These are phyloP conservation scores for Trichoderma atrobrunneum DNA, from an alignment of 2,329 filamentous ascomycete genomes.

Conservation along the genomic window DNA sequence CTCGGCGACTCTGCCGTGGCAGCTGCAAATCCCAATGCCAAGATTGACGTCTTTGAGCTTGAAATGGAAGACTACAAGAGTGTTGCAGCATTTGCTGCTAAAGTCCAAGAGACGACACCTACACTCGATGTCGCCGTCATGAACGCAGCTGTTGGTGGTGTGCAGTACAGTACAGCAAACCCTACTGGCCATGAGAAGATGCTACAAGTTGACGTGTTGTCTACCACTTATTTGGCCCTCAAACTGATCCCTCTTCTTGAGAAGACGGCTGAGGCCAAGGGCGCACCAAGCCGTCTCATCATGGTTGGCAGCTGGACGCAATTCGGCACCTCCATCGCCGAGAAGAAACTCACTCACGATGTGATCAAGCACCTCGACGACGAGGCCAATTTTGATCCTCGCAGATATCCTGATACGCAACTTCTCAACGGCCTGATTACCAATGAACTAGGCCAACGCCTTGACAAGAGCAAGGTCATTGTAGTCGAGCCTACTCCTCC, in stretches of 20 bases:
- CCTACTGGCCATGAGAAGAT: neutral
- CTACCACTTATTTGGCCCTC: neutral
- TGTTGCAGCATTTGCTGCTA: neutral
- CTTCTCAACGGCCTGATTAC: neutral
- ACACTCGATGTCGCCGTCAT: neutral
- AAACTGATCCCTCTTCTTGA: neutral
- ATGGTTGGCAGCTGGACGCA: neutral
- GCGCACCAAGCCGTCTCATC: neutral
- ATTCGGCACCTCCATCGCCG: neutral
- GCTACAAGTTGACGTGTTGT: neutral
- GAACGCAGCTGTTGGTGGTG: neutral
- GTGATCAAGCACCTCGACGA: neutral
- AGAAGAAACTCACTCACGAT: neutral
- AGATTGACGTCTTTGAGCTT: neutral
- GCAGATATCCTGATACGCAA: neutral
- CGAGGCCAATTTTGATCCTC: neutral
- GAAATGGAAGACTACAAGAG: constrained; percentile 1
- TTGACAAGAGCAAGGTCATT: neutral
- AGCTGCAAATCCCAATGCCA: neutral
- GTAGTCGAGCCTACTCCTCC: neutral
- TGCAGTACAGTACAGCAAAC: neutral
- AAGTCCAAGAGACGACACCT: neutral
- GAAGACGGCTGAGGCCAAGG: neutral
- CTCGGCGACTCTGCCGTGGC: neutral
- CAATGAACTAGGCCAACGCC: neutral